phyloP scores from a whole-genome alignment of 2,329 filamentous ascomycete species.

The Chaetothyriales sp. region DNA sequence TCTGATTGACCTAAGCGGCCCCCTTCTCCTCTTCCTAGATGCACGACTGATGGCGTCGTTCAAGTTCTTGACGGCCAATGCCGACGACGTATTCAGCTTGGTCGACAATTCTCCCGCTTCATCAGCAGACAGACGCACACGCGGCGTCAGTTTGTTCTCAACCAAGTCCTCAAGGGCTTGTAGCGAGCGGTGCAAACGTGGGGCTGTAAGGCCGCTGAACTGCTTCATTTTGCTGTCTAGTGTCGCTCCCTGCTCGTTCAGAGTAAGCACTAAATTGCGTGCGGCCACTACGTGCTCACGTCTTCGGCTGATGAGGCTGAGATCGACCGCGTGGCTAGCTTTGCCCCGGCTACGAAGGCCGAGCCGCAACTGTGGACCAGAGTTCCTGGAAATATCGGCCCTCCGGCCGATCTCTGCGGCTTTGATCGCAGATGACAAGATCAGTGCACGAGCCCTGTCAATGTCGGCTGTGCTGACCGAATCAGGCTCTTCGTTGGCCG shows the following conservation, averaged over 20 bases:
- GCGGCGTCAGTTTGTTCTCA: slow-evolving; percentile 36
- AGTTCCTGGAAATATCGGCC: slow-evolving; percentile 30
- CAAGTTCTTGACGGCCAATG: slow-evolving; percentile 65
- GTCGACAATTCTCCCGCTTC: slow-evolving; percentile 65
- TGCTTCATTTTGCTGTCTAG: slow-evolving; percentile 29
- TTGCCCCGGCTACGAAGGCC: slow-evolving; percentile 19
- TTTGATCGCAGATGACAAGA: slow-evolving; percentile 78
- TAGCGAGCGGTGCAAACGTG: slow-evolving; percentile 30
- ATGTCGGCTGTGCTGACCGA: slow-evolving; percentile 49
- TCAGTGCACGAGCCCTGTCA: slow-evolving; percentile 58
- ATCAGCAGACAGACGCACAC: slow-evolving; percentile 55
- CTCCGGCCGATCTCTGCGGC: slow-evolving; percentile 63
- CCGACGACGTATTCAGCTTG: slow-evolving; percentile 60
- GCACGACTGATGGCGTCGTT: slow-evolving; percentile 56
- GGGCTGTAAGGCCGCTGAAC: slow-evolving; percentile 28
- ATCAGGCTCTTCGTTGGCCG: slow-evolving; percentile 10
- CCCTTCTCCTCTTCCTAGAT: slow-evolving; percentile 56
- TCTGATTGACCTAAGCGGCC: slow-evolving; percentile 53
- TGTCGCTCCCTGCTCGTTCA: slow-evolving; percentile 28
- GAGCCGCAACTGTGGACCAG: slow-evolving; percentile 22
- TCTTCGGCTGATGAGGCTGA: slow-evolving; percentile 25
- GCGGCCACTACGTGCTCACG: slow-evolving; percentile 41
- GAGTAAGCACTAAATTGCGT: slow-evolving; percentile 33
- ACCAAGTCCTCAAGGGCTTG: slow-evolving; percentile 32
- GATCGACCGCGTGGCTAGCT: slow-evolving; percentile 21